phyloP scores from a whole-genome alignment of 768 basidiomycete species.

The Neoboletus brunneissimus region DNA sequence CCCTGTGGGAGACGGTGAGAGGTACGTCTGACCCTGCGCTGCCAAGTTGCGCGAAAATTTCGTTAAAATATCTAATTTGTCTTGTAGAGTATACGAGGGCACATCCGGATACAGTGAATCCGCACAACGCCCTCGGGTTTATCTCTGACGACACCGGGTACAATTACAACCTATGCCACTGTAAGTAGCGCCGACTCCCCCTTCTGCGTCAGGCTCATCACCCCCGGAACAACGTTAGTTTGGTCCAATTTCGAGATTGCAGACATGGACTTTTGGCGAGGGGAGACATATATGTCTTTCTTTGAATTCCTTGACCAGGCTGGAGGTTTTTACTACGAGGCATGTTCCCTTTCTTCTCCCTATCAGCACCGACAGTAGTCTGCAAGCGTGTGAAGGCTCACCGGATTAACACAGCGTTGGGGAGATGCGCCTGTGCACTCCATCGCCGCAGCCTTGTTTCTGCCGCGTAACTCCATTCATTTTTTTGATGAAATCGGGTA shows the following conservation, averaged over 20 bases:
- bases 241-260: constrained; percentile 96
- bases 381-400: not conserved
- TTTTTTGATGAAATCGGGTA: constrained; percentile 89
- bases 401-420: constrained; percentile 58
- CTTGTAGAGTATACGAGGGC: constrained; percentile 24
- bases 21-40: constrained; percentile 38
- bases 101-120: constrained; percentile 51
- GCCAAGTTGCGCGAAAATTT: constrained; percentile 39
- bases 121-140: constrained; percentile 57
- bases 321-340: constrained; percentile 92
- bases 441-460: constrained; percentile 88
- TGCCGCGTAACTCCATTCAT: constrained; percentile 84
- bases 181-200: constrained; percentile 32
- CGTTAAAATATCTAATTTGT: not conserved
- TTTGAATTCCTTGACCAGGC: constrained; percentile 77
- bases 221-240: constrained; percentile 42
- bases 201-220: not conserved
- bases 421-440: constrained; percentile 92
- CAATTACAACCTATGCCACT: constrained; percentile 65
- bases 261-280: constrained; percentile 80
- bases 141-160: constrained; percentile 63
- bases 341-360: constrained; percentile 8
- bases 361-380: not conserved
- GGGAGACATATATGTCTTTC: constrained; percentile 78
- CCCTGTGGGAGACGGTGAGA: constrained; percentile 61